phyloP scores from a whole-genome alignment of 495 filamentous ascomycete genomes.

The Penicillium manginii region DNA sequence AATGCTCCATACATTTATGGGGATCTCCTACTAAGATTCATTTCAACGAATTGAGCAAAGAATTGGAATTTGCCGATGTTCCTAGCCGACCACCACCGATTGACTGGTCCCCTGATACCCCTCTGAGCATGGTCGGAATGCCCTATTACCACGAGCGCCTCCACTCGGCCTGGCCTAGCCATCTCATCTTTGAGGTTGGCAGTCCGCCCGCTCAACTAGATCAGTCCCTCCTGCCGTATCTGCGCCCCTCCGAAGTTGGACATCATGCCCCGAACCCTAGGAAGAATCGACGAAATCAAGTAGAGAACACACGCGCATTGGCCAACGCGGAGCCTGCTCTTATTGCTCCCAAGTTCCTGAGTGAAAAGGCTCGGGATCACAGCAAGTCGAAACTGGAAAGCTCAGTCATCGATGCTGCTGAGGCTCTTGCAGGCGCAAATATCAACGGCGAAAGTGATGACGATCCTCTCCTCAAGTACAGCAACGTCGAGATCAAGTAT shows the following conservation, averaged over 20 bases:
- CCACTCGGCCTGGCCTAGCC: conserved; percentile 86
- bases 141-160: conserved; percentile 89
- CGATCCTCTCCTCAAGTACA: conserved; percentile 84
- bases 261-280: conserved; percentile 78
- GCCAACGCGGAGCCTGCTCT: conserved; percentile 55
- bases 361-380: conserved; percentile 81
- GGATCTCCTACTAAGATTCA: conserved; percentile 87
- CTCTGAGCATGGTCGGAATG: conserved; percentile 84
- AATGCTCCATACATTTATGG: conserved; percentile 85
- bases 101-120: conserved; percentile 76
- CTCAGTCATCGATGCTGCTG: conserved; percentile 63
- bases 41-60: conserved; percentile 82
- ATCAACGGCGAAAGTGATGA: conserved; percentile 62
- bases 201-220: conserved; percentile 80
- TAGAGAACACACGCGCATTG: conserved; percentile 72
- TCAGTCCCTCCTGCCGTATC: conserved; percentile 65
- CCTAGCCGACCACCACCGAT: conserved; percentile 52
- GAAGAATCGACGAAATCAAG: conserved; percentile 74
- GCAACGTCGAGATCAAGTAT: conserved; percentile 93
- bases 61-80: conserved; percentile 76
- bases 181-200: conserved; percentile 80
- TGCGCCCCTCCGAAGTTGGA: conserved; percentile 71
- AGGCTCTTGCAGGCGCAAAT: conserved; percentile 62
- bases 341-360: conserved; percentile 83
- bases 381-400: conserved; percentile 55